Evolutionary conservation across 140 eudicot species (phyloP).

Genomic region (Oenanthe javanica): DNA sequence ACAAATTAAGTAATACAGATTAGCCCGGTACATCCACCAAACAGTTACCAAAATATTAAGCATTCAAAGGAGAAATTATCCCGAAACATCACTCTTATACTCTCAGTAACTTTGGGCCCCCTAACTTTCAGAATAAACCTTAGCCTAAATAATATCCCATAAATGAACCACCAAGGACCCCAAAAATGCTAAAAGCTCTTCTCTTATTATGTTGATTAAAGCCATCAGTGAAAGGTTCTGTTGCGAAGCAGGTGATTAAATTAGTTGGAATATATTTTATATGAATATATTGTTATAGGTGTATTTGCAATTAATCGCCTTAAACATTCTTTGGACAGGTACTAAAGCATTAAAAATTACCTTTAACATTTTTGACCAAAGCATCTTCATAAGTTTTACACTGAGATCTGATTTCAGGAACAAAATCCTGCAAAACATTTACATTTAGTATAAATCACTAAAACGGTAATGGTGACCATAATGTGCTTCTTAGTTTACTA

Average conservation of each 20-base stretch:
- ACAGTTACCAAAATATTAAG: background rate
- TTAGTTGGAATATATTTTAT: background rate
- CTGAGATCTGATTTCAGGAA: conserved; percentile 40
- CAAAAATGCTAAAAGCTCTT: background rate
- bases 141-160: background rate
- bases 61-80: background rate
- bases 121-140: background rate
- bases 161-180: background rate
- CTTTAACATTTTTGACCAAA: conserved; percentile 55
- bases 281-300: background rate
- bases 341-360: conserved; percentile 21
- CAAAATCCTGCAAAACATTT: conserved; percentile 49
- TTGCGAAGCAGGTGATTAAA: background rate
- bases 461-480: background rate
- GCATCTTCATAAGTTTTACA: conserved; percentile 63
- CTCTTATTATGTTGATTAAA: background rate
- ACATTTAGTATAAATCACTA: conserved; percentile 3
- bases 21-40: background rate
- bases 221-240: background rate
- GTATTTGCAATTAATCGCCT: background rate
- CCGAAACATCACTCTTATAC: background rate
- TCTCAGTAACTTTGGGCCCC: background rate
- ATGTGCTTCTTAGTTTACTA: background rate
- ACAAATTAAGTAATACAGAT: background rate
- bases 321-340: background rate